phyloP scores from a whole-genome alignment of 108 stramenopile genomes.

The Skeletonema grethae region DNA sequence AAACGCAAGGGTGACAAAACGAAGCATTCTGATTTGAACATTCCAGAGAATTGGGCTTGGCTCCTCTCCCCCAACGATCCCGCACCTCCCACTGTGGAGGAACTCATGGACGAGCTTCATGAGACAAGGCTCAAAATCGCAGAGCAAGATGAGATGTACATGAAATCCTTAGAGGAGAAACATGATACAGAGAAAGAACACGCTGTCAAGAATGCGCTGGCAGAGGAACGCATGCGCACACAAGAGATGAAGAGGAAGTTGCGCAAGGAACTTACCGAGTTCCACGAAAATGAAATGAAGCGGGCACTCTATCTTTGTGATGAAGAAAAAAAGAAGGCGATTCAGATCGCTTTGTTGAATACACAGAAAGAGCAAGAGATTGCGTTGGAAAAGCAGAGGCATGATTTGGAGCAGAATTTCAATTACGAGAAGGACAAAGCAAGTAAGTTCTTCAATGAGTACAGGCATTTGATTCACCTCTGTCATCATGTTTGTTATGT shows the following conservation, averaged over 20 bases:
- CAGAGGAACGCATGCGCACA: constrained; percentile 3
- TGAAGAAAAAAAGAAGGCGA: not conserved
- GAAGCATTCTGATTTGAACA: constrained; percentile 11
- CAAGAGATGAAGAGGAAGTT: constrained; percentile 15
- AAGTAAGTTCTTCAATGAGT: not conserved
- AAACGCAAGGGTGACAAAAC: constrained; percentile 12
- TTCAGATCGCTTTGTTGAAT: not conserved
- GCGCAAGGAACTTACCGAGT: constrained; percentile 7
- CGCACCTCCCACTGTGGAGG: not conserved
- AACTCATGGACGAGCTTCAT: not conserved
- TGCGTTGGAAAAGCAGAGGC: constrained; percentile 9
- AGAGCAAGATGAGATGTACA: not conserved
- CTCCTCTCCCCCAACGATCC: constrained; percentile 4
- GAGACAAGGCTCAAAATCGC: not conserved
- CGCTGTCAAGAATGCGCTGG: constrained; percentile 13
- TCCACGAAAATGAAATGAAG: not conserved
- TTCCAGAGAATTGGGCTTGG: constrained; percentile 16
- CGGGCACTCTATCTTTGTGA: not conserved
- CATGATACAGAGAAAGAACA: constrained; percentile 13
- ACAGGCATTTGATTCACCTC: not conserved
- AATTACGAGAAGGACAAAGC: constrained; percentile 16
- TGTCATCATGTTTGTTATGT: not conserved
- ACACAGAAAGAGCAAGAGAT: not conserved
- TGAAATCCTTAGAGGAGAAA: not conserved
- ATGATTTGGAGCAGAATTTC: constrained; percentile 1